phyloP scores from a whole-genome alignment of 176 grass and related monocot genomes.

The Rhipidocladum racemiflorum region DNA sequence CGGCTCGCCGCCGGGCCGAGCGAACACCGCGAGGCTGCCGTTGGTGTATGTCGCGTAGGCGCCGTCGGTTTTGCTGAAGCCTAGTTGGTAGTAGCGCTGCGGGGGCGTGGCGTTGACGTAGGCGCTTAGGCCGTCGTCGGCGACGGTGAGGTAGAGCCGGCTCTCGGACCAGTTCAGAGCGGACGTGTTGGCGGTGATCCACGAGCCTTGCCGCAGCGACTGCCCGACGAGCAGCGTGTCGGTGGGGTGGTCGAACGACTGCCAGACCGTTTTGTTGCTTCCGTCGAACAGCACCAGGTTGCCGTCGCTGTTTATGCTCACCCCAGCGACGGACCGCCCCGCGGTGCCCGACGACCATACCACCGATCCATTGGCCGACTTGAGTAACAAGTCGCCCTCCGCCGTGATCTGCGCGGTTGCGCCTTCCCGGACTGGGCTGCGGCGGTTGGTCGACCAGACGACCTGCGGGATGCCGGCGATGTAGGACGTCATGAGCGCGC shows the following conservation, averaged over 20 bases:
- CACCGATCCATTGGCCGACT: neutral
- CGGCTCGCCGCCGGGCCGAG: neutral
- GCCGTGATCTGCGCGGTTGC: conserved; percentile 22
- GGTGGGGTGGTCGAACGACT: conserved; percentile 54
- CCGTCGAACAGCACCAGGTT: conserved; percentile 43
- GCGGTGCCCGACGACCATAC: conserved; percentile 37
- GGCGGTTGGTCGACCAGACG: conserved; percentile 50
- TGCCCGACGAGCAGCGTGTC: conserved; percentile 44
- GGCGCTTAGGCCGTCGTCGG: conserved; percentile 5
- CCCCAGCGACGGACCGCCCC: neutral
- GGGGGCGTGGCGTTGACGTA: conserved; percentile 36
- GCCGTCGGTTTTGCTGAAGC: neutral
- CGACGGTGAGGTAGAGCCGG: conserved; percentile 31
- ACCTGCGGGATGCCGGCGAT: conserved; percentile 37
- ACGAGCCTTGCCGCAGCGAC: neutral
- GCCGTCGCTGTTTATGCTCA: conserved; percentile 24
- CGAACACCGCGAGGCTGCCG: conserved; percentile 25
- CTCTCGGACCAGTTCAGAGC: neutral
- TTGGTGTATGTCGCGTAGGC: conserved; percentile 35
- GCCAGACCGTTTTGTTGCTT: conserved; percentile 23
- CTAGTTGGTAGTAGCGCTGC: conserved; percentile 29
- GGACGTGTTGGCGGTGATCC: conserved; percentile 29
- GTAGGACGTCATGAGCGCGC: conserved; percentile 24
- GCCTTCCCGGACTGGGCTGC: neutral
- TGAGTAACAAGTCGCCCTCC: conserved; percentile 24